These are phyloP conservation scores for Colletotrichum navitas DNA, from an alignment of 2,329 filamentous ascomycete genomes.

Conservation along the genomic window DNA sequence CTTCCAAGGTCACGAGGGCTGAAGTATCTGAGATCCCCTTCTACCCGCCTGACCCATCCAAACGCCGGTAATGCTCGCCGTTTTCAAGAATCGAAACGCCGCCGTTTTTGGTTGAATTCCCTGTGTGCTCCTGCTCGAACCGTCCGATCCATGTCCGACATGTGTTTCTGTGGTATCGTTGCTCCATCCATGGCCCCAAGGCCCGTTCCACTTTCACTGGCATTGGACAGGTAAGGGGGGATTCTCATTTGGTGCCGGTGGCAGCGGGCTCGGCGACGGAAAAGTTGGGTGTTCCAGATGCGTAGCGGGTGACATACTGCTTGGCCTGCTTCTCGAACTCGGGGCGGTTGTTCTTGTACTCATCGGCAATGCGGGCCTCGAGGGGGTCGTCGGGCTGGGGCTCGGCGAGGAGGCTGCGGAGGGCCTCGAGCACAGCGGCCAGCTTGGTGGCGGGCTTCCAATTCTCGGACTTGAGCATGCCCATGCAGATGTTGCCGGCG, in stretches of 20 bases:
- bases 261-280: conserved; percentile 43
- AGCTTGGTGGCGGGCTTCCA: conserved; percentile 93
- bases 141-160: background rate
- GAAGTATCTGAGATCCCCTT: background rate
- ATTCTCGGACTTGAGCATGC: conserved; percentile 84
- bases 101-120: background rate
- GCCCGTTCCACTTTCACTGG: background rate
- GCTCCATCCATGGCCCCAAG: background rate
- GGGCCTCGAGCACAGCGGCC: conserved; percentile 79
- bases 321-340: conserved; percentile 81
- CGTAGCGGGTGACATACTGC: conserved; percentile 81
- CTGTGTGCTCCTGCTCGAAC: background rate
- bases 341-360: conserved; percentile 77
- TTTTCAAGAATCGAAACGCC: conserved; percentile 5
- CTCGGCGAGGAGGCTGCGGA: conserved; percentile 79
- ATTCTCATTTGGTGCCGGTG: conserved; percentile 6
- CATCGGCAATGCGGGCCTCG: conserved; percentile 86
- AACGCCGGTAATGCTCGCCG: conserved; percentile 21
- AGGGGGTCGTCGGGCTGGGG: conserved; percentile 92
- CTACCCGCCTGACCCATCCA: background rate
- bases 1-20: background rate
- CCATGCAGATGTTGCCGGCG: conserved; percentile 87
- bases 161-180: background rate
- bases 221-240: background rate
- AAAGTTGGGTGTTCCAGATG: conserved; percentile 60